Conservation (phyloP, 495 filamentous ascomycete genomes). For the Penicillium goetzii region DNA sequence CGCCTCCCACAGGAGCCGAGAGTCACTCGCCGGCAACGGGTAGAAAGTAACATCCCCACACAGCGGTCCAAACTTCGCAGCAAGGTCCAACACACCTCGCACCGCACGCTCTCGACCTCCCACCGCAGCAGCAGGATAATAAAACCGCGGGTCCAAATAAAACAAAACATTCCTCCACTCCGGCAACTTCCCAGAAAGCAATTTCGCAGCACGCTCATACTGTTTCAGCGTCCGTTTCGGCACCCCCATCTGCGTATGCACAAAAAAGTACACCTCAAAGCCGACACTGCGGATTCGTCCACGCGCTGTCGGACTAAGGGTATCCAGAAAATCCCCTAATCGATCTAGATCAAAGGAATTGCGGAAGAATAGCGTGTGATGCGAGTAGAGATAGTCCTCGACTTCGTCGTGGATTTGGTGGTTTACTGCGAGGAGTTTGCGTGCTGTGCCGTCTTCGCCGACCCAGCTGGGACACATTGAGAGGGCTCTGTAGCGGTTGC, state of each 20-base stretch:
- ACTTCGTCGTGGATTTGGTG: conserved; percentile 49
- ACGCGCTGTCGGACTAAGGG: conserved; percentile 39
- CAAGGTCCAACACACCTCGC: conserved; percentile 39
- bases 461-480: conserved; percentile 46
- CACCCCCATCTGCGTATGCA: conserved; percentile 40
- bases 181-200: conserved; percentile 34
- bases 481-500: conserved; percentile 38
- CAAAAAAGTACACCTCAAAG: conserved; percentile 49
- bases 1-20: conserved; percentile 34
- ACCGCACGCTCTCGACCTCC: conserved; percentile 38
- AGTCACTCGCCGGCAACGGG: conserved; percentile 33
- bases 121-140: conserved; percentile 36
- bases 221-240: conserved; percentile 42
- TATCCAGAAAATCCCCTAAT: conserved; percentile 42
- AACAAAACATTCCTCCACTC: conserved; percentile 34
- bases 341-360: conserved; percentile 46
- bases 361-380: conserved; percentile 48
- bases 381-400: conserved; percentile 44
- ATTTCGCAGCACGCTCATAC: conserved; percentile 36
- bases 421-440: conserved; percentile 38
- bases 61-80: conserved; percentile 33
- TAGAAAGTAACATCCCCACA: conserved; percentile 39
- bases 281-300: conserved; percentile 43
- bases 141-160: conserved; percentile 46
- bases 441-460: conserved; percentile 37